Conservation (phyloP, 768 basidiomycete genomes). For the Lactifluus subvellereus region DNA sequence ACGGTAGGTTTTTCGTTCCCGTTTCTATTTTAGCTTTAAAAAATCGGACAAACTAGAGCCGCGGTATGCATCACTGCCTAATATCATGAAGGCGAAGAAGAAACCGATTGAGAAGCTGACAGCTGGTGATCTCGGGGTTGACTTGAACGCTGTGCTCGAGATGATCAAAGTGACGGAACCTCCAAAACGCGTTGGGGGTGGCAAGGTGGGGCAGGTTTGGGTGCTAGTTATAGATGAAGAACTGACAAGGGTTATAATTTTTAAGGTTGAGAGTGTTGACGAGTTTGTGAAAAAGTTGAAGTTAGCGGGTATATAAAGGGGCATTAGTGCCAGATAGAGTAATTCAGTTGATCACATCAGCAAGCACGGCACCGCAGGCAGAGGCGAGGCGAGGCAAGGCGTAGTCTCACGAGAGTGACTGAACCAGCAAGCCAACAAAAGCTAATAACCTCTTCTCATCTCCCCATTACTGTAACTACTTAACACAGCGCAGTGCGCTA, state of each 20-base stretch:
- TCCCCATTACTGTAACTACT: too few relatives aligned
- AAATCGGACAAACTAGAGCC: constrained; percentile 55
- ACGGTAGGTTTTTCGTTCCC: constrained; percentile 44
- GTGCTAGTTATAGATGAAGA: not conserved
- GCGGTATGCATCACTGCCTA: constrained; percentile 93
- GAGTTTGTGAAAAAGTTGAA: constrained; percentile 86
- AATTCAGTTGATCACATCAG: not conserved
- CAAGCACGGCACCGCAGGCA: not conserved
- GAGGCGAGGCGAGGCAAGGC: too few relatives aligned
- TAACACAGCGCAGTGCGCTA: not conserved
- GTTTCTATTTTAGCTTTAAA: not conserved
- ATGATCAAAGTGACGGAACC: constrained; percentile 87
- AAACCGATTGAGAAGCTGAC: constrained; percentile 85
- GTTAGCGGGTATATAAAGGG: constrained; percentile 56
- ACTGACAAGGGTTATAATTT: not conserved
- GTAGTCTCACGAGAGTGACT: too few relatives aligned
- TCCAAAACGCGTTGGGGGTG: constrained; percentile 83
- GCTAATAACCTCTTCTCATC: not conserved
- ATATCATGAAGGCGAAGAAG: constrained; percentile 99
- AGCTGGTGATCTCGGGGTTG: constrained; percentile 73
- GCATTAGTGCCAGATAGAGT: too few relatives aligned
- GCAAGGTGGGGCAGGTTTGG: constrained; percentile 54
- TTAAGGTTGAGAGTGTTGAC: constrained; percentile 74
- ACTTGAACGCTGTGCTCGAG: constrained; percentile 78
- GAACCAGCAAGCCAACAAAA: too few relatives aligned